Evolutionary conservation across 2,329 filamentous ascomycete species (phyloP), one percentile per base, ranked within the genome.

Genomic region (Phialophora chinensis): DNA sequence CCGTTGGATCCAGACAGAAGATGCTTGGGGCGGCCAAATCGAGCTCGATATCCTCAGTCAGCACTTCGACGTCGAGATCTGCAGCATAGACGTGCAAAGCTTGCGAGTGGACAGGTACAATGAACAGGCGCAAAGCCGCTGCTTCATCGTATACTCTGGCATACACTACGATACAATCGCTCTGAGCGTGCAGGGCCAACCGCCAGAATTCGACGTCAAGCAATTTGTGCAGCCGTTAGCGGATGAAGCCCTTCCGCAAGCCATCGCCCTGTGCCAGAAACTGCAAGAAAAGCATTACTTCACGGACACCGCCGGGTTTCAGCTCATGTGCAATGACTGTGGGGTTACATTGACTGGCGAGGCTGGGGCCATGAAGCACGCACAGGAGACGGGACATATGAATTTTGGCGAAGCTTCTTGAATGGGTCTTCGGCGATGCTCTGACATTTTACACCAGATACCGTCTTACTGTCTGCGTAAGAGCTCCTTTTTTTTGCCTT

Each of bases 151-250:
- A 0, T 97, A 97, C 79, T 94, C 91, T 0, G 93, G 93, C 2
- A 95, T 97, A 59, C 93, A 97, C 77, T 97, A 97, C 79, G 94
- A 97, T 78, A 90, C 91, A 6, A 89, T 97, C 66, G 92, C 91
- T 0, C 87, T 96, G 71, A 89, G 88, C 20, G 87, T 85, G 47
- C 88, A 83, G 25, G 85, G 83, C 69, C 84, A 79, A 71, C 87
- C 86, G 7, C 87, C 91, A 0, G 91, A 95, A 29, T 86, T 89
- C 69, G 94, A 98, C 75, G 86, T 89, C n/a, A 90, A 90, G 72
- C 86, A 96, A 0, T 87, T 97, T 62, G 84, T 88, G 65, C 77
- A 84, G 0, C 77, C 78, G 2, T 86, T 89, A 68, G 80, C 84
- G 4, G 78, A 84, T 5, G 80, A 68, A 31, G 60, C 87, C 2